Percentiles rank a stretch among this genome's conserved stretches.
These are phyloP conservation scores for Colletotrichum lentis DNA, from an alignment of 2,329 filamentous ascomycete genomes.

Conservation along the genomic window DNA sequence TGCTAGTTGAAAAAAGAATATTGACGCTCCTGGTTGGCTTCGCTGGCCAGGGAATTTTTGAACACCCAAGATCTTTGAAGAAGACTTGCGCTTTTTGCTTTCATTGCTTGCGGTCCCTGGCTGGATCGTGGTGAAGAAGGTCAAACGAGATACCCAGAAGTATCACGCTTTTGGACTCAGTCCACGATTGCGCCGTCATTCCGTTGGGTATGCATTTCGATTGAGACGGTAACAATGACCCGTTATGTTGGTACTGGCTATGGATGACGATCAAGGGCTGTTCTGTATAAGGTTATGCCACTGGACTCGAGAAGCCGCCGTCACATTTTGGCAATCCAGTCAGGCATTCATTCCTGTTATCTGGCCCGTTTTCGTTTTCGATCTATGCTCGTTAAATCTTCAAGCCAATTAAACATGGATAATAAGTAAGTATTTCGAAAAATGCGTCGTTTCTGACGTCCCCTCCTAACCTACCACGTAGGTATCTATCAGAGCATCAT, in stretches of 20 bases:
- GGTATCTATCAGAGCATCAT: neutral
- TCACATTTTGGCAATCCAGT: neutral
- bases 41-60: slow-evolving; percentile 84
- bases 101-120: slow-evolving; percentile 59
- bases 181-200: too few species aligned
- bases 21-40: slow-evolving; percentile 73
- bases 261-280: too few species aligned
- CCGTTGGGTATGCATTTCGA: too few species aligned
- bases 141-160: slow-evolving; percentile 8
- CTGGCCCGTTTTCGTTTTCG: neutral
- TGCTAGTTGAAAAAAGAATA: slow-evolving; percentile 95
- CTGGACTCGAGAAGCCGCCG: neutral
- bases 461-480: neutral
- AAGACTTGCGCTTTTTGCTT: slow-evolving; percentile 52
- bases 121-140: slow-evolving; percentile 60
- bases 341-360: neutral
- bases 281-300: too few species aligned
- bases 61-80: too few species aligned
- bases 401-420: neutral
- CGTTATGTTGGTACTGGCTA: neutral
- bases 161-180: too few species aligned
- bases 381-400: neutral
- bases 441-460: neutral
- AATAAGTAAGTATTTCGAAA: neutral
- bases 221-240: too few species aligned